Conservation (phyloP, 805 yeast species). For the Kodamaea kakaduensis region DNA sequence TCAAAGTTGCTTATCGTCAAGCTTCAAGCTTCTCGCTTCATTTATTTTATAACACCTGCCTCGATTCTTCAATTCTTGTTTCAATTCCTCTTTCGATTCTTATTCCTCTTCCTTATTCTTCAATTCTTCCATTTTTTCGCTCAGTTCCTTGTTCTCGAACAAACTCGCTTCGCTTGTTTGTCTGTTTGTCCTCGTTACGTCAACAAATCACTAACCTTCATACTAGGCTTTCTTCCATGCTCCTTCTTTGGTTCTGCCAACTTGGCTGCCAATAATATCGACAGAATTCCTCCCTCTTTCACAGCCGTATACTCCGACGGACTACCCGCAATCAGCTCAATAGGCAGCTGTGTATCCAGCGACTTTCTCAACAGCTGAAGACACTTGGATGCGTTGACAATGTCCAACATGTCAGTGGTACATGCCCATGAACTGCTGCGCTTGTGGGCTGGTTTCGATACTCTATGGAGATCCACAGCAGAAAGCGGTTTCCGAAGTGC, state of each 20-base stretch:
- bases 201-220: constrained; percentile 31
- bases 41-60: too few relatives aligned
- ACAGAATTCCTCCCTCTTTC: constrained; percentile 21
- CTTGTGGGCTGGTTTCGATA: too few relatives aligned
- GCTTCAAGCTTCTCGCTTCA: too few relatives aligned
- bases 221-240: constrained; percentile 16
- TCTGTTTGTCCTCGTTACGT: too few relatives aligned
- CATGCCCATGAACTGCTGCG: constrained; percentile 3
- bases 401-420: constrained; percentile 23
- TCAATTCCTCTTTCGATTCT: not conserved
- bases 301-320: not conserved
- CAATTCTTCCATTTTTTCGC: too few relatives aligned
- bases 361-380: constrained; percentile 25
- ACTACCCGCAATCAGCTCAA: constrained; percentile 4
- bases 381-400: constrained; percentile 36
- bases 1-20: too few relatives aligned
- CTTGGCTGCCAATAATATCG: constrained; percentile 31
- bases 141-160: too few relatives aligned
- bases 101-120: not conserved
- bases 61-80: not conserved
- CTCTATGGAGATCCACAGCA: too few relatives aligned
- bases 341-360: constrained; percentile 12
- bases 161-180: too few relatives aligned
- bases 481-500: too few relatives aligned
- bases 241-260: constrained; percentile 7